Evolutionary conservation across 1,284 basidiomycete genomes (phyloP).

Genomic region (Ceratobasidium sp.): DNA sequence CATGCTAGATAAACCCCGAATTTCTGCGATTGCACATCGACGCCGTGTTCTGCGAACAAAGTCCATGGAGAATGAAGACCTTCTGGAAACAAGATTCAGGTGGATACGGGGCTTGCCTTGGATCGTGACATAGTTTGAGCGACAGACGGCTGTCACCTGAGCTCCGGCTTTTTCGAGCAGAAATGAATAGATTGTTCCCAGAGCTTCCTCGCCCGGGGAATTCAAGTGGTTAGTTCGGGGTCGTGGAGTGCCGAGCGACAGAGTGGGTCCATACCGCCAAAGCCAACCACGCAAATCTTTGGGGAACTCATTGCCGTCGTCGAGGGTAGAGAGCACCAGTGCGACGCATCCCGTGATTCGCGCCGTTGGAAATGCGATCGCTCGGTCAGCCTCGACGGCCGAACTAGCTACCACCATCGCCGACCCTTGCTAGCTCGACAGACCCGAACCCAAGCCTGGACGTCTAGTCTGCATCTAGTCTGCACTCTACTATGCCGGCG

Average conservation of each 20-base stretch:
- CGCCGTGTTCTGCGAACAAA: constrained; percentile 47
- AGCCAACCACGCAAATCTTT: constrained; percentile 45
- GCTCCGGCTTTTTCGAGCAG: constrained; percentile 48
- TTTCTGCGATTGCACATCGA: constrained; percentile 49
- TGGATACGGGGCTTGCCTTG: constrained; percentile 45
- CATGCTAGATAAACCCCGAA: constrained; percentile 48
- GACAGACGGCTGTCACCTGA: constrained; percentile 50
- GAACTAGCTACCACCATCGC: not conserved
- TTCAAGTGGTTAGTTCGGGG: not conserved
- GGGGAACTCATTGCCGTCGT: constrained; percentile 14
- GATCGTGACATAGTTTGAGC: constrained; percentile 50
- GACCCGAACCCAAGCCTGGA: not conserved
- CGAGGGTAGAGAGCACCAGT: not conserved
- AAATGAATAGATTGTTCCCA: constrained; percentile 50
- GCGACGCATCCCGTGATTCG: not conserved
- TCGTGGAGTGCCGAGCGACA: not conserved
- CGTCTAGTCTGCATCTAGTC: not conserved
- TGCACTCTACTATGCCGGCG: not conserved
- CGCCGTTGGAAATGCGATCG: constrained; percentile 6
- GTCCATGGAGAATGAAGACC: not conserved
- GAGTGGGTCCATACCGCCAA: constrained; percentile 42
- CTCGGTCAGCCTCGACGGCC: not conserved
- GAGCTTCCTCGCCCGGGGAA: constrained; percentile 44
- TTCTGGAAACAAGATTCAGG: not conserved
- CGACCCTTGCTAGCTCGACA: not conserved